These are phyloP conservation scores for Rhodocollybia butyracea DNA, from an alignment of 768 basidiomycete genomes.

Conservation along the genomic window DNA sequence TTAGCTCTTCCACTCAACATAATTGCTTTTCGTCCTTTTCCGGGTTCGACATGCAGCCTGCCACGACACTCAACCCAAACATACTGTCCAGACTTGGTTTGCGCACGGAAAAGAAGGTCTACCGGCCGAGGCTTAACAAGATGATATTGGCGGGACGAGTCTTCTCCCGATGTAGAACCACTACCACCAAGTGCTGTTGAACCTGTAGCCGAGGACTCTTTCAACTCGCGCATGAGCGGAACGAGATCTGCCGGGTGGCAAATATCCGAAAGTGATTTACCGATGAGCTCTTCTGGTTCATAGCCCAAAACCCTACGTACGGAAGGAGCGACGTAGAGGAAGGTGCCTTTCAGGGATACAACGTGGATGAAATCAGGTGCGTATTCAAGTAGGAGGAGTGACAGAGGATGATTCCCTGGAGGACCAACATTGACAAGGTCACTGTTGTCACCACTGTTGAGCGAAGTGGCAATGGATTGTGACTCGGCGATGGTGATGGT, in stretches of 20 bases:
- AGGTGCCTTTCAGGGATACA: conserved; percentile 86
- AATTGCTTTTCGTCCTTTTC: conserved; percentile 93
- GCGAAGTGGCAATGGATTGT: background rate
- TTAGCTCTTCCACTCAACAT: conserved; percentile 81
- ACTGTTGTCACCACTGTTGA: conserved; percentile 4
- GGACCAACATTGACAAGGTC: conserved; percentile 9
- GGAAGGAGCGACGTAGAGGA: conserved; percentile 89
- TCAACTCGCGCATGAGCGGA: conserved; percentile 88
- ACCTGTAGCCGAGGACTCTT: conserved; percentile 50
- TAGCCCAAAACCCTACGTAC: conserved; percentile 81
- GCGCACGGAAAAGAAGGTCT: conserved; percentile 83
- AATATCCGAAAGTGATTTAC: conserved; percentile 72
- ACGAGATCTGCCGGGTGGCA: conserved; percentile 90
- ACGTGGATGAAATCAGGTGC: conserved; percentile 85
- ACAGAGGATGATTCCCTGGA: conserved; percentile 46
- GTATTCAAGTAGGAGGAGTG: conserved; percentile 56
- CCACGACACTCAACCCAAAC: conserved; percentile 94
- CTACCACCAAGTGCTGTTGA: background rate
- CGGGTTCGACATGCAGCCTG: conserved; percentile 84
- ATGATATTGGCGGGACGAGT: conserved; percentile 9
- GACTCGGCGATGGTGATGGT: conserved; percentile 29
- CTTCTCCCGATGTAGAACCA: background rate
- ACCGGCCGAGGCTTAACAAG: conserved; percentile 51
- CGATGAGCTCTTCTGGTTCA: conserved; percentile 79
- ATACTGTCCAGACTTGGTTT: conserved; percentile 59